phyloP scores from a whole-genome alignment of 805 yeast genomes.

The Candida ficus region DNA sequence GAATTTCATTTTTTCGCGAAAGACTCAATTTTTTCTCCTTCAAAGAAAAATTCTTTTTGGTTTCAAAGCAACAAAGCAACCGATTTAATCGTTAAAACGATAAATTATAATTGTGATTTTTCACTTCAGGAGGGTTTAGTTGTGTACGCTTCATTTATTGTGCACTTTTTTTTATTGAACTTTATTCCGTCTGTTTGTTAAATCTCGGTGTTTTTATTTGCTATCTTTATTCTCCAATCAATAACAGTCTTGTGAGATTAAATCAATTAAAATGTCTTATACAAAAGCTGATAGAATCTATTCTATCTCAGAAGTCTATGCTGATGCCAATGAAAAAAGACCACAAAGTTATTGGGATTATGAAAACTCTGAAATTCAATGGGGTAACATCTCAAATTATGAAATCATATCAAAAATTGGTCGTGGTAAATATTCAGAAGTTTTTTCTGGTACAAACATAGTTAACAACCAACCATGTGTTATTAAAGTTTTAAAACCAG shows the following conservation, averaged over 20 bases:
- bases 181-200: background rate
- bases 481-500: conserved; percentile 88
- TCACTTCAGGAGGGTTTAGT: too few species aligned
- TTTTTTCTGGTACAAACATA: conserved; percentile 77
- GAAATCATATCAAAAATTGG: conserved; percentile 85
- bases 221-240: background rate
- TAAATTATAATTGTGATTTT: too few species aligned
- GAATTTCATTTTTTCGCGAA: background rate
- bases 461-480: conserved; percentile 63
- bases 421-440: conserved; percentile 94
- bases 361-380: conserved; percentile 56
- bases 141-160: too few species aligned
- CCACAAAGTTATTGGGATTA: conserved; percentile 84
- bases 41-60: background rate
- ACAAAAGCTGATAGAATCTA: conserved; percentile 28
- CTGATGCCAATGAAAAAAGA: conserved; percentile 63
- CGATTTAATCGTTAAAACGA: too few species aligned
- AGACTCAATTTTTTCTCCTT: background rate
- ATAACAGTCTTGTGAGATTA: background rate
- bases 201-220: background rate
- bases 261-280: conserved; percentile 13
- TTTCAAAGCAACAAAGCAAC: too few species aligned
- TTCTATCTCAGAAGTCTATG: conserved; percentile 60
- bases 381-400: conserved; percentile 58
- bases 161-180: too few species aligned